Evolutionary conservation across 2,329 filamentous ascomycete species (phyloP), one percentile per base, ranked within the genome.

Genomic region (Setomelanomma holmii): DNA sequence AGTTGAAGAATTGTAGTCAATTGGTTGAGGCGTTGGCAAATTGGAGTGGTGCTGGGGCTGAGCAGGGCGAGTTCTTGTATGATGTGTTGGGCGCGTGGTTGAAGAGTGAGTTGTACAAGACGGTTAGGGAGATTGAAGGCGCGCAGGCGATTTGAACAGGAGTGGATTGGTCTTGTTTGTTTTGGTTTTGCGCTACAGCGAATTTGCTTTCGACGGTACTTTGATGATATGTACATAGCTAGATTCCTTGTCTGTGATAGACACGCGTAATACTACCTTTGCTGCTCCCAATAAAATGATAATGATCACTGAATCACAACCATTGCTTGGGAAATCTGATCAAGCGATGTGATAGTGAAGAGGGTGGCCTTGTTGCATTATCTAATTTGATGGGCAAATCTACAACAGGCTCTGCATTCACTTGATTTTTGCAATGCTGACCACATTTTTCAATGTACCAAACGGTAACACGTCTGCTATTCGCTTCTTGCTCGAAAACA

Each of bases 391-490:
- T n/a, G n/a, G n/a, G n/a, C n/a, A n/a, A n/a, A n/a, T n/a, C n/a
- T n/a, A n/a, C n/a, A n/a, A n/a, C n/a, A n/a, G n/a, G n/a, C n/a
- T n/a, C n/a, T 30, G 16, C 34, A 12, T 35, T 54, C 34, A 66
- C 56, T 53, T 65, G n/a, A 49, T 63, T 59, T 63, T 70, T n/a
- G 67, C 59, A 42, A 71, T 69, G 22, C 67, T 64, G 39, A 82
- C 79, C 5, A 84, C 80, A 64, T 83, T 82, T 70, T 87, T 86
- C 78, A 99, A 74, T 49, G 85, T 96, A 1, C 95, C 95, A 79
- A 99, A 99, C 27, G 88, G 86, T 66, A 98, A 77, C 16, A 93
- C 91, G 75, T 98, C 93, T 34, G 85, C 86, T 67, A 99, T 97
- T 63, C 89, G 84, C 71, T 85, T 85, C 30, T 86, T 82, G 0